These are phyloP conservation scores for Fusarium poae DNA, from an alignment of 2,329 filamentous ascomycete genomes.

Conservation along the genomic window DNA sequence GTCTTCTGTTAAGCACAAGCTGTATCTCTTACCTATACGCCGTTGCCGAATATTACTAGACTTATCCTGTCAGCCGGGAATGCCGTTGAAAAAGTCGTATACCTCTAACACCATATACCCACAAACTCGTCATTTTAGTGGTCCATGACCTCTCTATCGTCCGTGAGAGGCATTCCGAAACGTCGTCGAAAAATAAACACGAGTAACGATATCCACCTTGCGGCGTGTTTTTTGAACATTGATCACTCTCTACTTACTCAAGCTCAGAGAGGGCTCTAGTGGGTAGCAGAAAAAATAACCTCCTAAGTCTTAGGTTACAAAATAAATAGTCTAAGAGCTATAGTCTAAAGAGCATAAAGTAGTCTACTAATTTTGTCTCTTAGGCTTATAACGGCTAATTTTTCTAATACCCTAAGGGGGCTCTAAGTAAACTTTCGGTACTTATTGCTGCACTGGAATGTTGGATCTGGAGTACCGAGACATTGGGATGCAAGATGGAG, in stretches of 20 bases:
- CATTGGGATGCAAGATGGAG: slow-evolving; percentile 28
- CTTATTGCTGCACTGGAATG: slow-evolving; percentile 32
- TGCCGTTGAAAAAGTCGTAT: background rate
- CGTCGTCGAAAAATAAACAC: background rate
- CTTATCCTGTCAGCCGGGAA: background rate
- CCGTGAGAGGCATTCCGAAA: background rate
- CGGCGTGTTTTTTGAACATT: background rate
- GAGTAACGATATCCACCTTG: background rate
- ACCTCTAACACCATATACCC: background rate
- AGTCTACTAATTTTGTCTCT: no score
- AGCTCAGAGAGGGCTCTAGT: slow-evolving; percentile 2
- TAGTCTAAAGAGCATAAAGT: no score
- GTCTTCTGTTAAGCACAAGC: background rate
- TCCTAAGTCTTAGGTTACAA: no score
- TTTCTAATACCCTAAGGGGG: no score
- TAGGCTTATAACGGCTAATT: no score
- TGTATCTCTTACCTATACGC: background rate
- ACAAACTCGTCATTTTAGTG: background rate
- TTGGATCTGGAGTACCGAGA: slow-evolving; percentile 23
- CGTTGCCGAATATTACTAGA: background rate
- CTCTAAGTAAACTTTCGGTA: slow-evolving; percentile 1
- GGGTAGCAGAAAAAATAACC: no score
- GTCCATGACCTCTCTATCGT: background rate
- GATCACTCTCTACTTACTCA: background rate
- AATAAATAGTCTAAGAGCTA: no score